Percentiles rank a stretch among this genome's conserved stretches.
Evolutionary conservation across 352 stramenopile species (phyloP).

Genomic region (Globisporangium okanoganense): DNA sequence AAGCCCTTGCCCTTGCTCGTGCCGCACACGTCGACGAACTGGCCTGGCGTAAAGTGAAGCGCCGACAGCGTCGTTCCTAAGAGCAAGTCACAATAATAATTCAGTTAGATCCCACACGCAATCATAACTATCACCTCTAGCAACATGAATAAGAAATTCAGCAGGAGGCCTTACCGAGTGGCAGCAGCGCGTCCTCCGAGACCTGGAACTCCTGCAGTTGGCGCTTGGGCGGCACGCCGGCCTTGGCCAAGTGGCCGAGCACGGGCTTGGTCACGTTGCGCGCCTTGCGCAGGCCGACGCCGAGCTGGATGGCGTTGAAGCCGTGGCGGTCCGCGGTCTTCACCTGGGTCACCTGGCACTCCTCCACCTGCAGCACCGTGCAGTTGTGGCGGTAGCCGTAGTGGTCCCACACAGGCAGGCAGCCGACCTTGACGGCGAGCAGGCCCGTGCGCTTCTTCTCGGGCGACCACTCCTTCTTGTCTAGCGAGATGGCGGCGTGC

Average conservation of each 20-base stretch:
- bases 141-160: neutral
- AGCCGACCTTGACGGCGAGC: constrained; percentile 97
- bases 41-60: constrained; percentile 97
- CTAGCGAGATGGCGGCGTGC: constrained; percentile 13
- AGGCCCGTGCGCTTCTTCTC: constrained; percentile 88
- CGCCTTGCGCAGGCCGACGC: constrained; percentile 93
- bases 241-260: constrained; percentile 90
- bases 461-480: constrained; percentile 44
- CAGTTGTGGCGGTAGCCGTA: constrained; percentile 96
- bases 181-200: constrained; percentile 86
- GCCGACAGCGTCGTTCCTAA: constrained; percentile 89
- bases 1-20: constrained; percentile 89
- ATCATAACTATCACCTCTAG: neutral
- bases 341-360: constrained; percentile 94
- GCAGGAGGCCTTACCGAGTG: constrained; percentile 41
- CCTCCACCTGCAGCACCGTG: constrained; percentile 91
- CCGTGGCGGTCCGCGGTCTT: constrained; percentile 94
- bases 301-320: constrained; percentile 95
- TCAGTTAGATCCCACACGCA: neutral
- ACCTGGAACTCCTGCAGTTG: constrained; percentile 95
- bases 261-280: constrained; percentile 95
- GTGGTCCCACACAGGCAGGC: constrained; percentile 98
- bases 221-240: constrained; percentile 90
- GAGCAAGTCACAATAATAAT: neutral
- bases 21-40: constrained; percentile 97